Base-by-base conservation (phyloP, 208 protist species). In the Herpetomonas samuelpessoai region DNA sequence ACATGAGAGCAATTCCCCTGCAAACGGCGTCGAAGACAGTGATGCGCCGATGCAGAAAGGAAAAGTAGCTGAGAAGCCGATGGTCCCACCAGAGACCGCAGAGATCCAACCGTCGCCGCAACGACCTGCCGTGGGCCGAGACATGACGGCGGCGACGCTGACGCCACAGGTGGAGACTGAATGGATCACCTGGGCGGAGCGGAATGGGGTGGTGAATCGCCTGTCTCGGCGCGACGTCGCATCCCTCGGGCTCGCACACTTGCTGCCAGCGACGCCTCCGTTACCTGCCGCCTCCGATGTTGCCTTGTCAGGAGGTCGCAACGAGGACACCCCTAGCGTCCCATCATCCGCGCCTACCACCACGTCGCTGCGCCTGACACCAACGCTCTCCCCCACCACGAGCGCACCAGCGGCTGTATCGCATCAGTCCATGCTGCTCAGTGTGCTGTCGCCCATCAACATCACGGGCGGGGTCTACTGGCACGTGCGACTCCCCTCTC, bases 401-500 rank as follows among this genome's bases (percentile, higher is more conserved):
- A 6, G 12, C 12, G 12, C 22, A 26, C 2, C 31, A 1, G 25
- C 41, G 19, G 31, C 28, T 19, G 24, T 54, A 27, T 26, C 27
- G 24, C 9, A 6, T 22, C 22, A 31, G 6, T 24, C 39, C 12
- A 50, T 30, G 45, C 71, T 50, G 53, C 27, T 86, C 51, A 84
- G 76, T 52, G 54, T 90, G 27, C 30, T 81, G 4, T 68, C 62
- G 3, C 76, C 76, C 2, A 57, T 90, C 12, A 66, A 73, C 48
- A 68, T 80, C 12, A 81, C 83, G 19, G 67, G 71, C 51, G 71
- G 76, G 28, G 63, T 90, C 19, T 71, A 68, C 27, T 90, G 83
- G 83, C 74, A 76, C 44, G 83, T 84, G 22, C 49, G 68, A 7
- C 62, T 90, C 31, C 79, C 79, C 0, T 58, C 71, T 9, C 18